Percentiles rank a stretch among this genome's conserved stretches.
Conservation (phyloP, 176 grass and related monocot species). For the Eleusine indica region DNA sequence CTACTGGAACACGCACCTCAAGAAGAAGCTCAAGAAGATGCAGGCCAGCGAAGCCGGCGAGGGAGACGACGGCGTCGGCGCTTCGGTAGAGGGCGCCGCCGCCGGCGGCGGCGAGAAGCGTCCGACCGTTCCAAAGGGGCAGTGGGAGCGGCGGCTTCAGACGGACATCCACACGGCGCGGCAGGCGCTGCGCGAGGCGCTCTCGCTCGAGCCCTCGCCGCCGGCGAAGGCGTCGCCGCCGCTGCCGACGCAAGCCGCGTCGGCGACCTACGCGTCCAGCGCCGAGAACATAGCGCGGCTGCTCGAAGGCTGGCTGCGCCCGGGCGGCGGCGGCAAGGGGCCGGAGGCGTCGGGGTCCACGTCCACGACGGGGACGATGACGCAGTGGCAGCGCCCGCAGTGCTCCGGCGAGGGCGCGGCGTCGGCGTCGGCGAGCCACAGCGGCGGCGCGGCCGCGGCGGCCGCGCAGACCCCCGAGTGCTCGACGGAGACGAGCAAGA, state of each 20-base stretch:
- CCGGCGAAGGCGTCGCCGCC: neutral
- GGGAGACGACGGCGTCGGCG: neutral
- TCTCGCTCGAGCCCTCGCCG: slow-evolving; percentile 58
- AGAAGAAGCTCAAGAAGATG: slow-evolving; percentile 86
- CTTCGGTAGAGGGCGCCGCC: neutral
- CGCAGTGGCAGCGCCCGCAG: slow-evolving; percentile 41
- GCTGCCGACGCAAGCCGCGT: slow-evolving; percentile 16
- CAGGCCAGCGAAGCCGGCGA: slow-evolving; percentile 41
- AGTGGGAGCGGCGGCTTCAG: slow-evolving; percentile 90
- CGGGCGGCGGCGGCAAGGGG: slow-evolving; percentile 30
- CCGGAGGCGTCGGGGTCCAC: slow-evolving; percentile 52
- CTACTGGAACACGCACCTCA: slow-evolving; percentile 97
- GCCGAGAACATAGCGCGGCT: slow-evolving; percentile 89
- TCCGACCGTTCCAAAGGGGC: slow-evolving; percentile 61
- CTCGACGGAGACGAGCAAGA: slow-evolving; percentile 63
- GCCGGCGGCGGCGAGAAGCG: neutral
- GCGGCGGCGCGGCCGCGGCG: slow-evolving; percentile 18
- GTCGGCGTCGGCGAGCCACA: slow-evolving; percentile 55
- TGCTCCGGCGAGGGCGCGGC: slow-evolving; percentile 54
- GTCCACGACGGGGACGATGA: slow-evolving; percentile 47
- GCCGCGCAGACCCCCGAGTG: slow-evolving; percentile 47
- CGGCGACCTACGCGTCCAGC: slow-evolving; percentile 78
- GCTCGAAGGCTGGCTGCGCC: slow-evolving; percentile 78
- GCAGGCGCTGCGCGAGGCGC: slow-evolving; percentile 80
- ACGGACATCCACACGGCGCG: slow-evolving; percentile 93